Evolutionary conservation across 306 rosid genomes (phyloP).

Genomic region (Malus sylvestris): DNA sequence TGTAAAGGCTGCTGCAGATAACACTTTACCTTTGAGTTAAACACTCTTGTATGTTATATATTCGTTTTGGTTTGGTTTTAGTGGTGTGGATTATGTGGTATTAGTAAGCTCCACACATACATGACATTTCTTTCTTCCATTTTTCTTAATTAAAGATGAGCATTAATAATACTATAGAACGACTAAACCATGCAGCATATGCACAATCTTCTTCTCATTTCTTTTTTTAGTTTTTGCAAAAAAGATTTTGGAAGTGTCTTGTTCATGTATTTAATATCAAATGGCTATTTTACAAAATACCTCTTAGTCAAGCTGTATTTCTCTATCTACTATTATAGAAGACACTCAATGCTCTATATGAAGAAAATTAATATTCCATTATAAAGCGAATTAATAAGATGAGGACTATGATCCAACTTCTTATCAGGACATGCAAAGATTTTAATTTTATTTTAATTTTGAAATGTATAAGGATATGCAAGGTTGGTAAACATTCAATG

Average conservation of each 20-base stretch:
- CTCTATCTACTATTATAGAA: neutral
- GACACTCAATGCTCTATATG: neutral
- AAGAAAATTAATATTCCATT: no score
- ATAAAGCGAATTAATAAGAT: no score
- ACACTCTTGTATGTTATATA: neutral
- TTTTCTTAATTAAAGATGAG: neutral
- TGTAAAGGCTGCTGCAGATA: slow-evolving; percentile 18
- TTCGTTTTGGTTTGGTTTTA: neutral
- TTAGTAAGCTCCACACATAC: slow-evolving; percentile 16
- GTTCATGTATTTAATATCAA: neutral
- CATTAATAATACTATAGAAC: neutral
- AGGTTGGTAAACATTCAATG: no score
- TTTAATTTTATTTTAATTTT: no score
- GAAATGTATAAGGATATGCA: no score
- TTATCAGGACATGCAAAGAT: no score
- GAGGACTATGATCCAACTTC: no score
- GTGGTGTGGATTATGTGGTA: slow-evolving; percentile 16
- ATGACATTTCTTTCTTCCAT: neutral
- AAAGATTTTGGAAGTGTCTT: neutral
- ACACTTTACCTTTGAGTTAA: slow-evolving; percentile 1
- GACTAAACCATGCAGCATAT: neutral
- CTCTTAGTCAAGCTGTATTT: neutral
- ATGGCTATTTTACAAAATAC: neutral
- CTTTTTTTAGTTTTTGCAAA: no score
- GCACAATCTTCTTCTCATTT: neutral